These are phyloP conservation scores for Lactarius hengduanensis DNA, from an alignment of 768 basidiomycete species.

Conservation along the genomic window DNA sequence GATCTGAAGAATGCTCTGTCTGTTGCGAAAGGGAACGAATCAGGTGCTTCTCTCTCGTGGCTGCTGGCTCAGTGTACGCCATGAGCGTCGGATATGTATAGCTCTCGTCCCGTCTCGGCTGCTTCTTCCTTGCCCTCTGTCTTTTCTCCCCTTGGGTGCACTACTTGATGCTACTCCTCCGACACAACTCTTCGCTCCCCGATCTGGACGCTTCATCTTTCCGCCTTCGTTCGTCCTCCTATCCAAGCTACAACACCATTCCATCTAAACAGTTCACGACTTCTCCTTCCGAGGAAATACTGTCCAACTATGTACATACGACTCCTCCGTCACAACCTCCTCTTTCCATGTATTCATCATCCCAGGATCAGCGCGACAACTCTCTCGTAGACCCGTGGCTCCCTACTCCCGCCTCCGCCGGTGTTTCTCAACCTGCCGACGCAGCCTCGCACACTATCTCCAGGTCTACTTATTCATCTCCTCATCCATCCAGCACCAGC, in stretches of 20 bases:
- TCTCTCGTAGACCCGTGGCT: slow-evolving; percentile 22
- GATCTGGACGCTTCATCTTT: slow-evolving; percentile 26
- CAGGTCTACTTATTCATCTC: slow-evolving; percentile 5
- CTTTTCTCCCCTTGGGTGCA: slow-evolving; percentile 26
- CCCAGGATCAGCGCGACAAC: slow-evolving; percentile 24
- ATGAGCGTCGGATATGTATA: slow-evolving; percentile 26
- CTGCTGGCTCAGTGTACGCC: slow-evolving; percentile 16
- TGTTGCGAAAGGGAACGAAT: slow-evolving; percentile 27
- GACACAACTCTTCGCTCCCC: slow-evolving; percentile 23
- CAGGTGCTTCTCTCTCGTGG: slow-evolving; percentile 30
- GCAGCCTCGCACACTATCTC: neutral
- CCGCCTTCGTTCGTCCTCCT: slow-evolving; percentile 24
- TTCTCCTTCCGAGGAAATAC: slow-evolving; percentile 25
- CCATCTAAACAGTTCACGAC: slow-evolving; percentile 23
- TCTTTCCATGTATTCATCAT: slow-evolving; percentile 22
- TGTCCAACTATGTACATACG: slow-evolving; percentile 27
- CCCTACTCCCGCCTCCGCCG: slow-evolving; percentile 14
- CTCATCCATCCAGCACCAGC: slow-evolving; percentile 1
- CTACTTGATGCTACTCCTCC: slow-evolving; percentile 27
- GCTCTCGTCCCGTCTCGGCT: slow-evolving; percentile 27
- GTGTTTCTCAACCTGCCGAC: slow-evolving; percentile 14
- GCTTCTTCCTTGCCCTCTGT: slow-evolving; percentile 29
- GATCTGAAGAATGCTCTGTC: slow-evolving; percentile 18
- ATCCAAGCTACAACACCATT: slow-evolving; percentile 28
- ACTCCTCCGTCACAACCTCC: slow-evolving; percentile 18